Base-by-base conservation (phyloP, 345 rosid genomes). In the Camelina hispida region DNA sequence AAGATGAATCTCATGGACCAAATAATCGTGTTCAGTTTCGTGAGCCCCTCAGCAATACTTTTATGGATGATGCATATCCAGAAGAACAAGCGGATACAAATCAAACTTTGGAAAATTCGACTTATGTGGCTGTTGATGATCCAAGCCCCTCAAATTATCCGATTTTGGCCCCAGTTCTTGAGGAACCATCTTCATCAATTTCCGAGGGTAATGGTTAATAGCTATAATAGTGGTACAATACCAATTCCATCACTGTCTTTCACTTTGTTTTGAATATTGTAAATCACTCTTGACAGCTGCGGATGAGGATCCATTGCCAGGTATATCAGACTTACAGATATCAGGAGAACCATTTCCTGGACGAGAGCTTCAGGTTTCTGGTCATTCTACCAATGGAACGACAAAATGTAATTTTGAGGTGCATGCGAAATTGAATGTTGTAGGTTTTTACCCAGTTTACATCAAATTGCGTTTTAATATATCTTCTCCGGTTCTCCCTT, bases 321-420 rank as follows among this genome's bases (percentile, higher is more conserved):
- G 86, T 57, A 90, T 90, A 76, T 86, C 91, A 56, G 89, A 84
- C 73, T 91, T 95, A 37, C 99, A 95, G 76, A 92, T 92, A 81
- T 85, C 97, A 25, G 97, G 97, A 13, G 99, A 90, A 62, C 89
- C 99, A 77, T 85, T 83, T 85, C 99, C 99, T 60, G 99, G 99
- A 75, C 77, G 83, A 83, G 96, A 89, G 75, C 96, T 95, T 72
- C 97, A 85, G 88, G 99, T 96, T 46, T 84, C 83, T 58, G 99
- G 99, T 73, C 87, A 81, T 70, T 95, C 99, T 61, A 90, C 85
- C 72, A 87, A 95, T 76, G 99, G 99, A 84, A 95, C 97, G 74
- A 95, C 96, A 70, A 92, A 96, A 79, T 95, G 99, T 87, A 95
- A 95, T 76, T 95, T 95, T 75, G 97, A 95, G 99, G 99, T 95